Evolutionary conservation across 2,329 filamentous ascomycete genomes (phyloP), one percentile per base, ranked within the genome.

Genomic region (Lasiodiplodia citricola): DNA sequence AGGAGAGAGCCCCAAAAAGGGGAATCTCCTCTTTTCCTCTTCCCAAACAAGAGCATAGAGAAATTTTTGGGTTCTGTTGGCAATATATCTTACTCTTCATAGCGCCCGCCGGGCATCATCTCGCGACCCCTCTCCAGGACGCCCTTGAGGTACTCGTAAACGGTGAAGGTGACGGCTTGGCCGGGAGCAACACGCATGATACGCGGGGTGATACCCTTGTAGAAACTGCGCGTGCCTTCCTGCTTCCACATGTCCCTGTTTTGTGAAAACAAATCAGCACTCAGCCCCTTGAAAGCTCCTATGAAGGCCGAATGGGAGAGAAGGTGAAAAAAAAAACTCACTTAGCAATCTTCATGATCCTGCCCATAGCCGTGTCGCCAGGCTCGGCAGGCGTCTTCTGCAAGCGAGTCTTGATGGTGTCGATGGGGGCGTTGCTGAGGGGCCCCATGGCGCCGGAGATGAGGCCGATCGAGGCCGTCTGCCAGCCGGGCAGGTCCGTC

Each of bases 101-200:
- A 85, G 58, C 80, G 73, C n/a, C 80, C 80, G 28, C 80, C 83
- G 3, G 81, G 80, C 37, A 82, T 65, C 78, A 82, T 80, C 3
- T 86, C 84, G 70, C 83, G 73, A 4, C 77, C 73, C 75, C 79
- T 83, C 76, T 87, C 83, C 54, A 86, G 72, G 5, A 84, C 73
- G n/a, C 77, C 80, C 75, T 84, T 85, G 69, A 86, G 71, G 68
- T 84, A 85, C 72, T 86, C 84, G 70, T 86, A 86, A 21, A 85
- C 84, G 21, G 84, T 90, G 74, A 91, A 91, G 2, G 89, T 91
- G 55, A 91, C 89, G 21, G 90, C 96, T 85, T 99, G 96, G 57
- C 96, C 96, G 8, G 96, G 96, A 31, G 96, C 96, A 66, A 99
- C 96, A 77, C 96, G 90, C 94, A 98, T 98, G 74, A 99, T 92